Evolutionary conservation across 2,329 filamentous ascomycete species (phyloP).

Genomic region (Fusarium sp.): DNA sequence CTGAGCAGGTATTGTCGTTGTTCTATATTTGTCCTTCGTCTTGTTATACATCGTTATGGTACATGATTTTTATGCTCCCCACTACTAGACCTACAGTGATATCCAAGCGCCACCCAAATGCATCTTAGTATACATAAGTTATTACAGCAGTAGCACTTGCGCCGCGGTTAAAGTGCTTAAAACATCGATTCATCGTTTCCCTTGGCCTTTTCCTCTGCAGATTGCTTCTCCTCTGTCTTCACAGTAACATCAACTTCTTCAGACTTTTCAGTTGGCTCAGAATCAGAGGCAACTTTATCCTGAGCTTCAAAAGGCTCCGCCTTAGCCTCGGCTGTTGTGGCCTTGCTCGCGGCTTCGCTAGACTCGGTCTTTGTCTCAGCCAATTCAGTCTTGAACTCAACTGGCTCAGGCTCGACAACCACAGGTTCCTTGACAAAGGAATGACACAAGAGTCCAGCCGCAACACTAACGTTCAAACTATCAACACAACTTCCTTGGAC

Average conservation of each 20-base stretch:
- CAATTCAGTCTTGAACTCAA: neutral
- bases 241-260: slow-evolving; percentile 3
- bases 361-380: neutral
- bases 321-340: neutral
- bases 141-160: slow-evolving; percentile 12
- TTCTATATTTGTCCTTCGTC: neutral
- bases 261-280: neutral
- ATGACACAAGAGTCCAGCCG: slow-evolving; percentile 79
- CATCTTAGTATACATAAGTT: slow-evolving; percentile 37
- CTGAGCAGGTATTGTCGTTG: neutral
- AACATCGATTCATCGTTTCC: slow-evolving; percentile 23
- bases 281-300: neutral
- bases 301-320: neutral
- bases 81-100: neutral
- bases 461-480: slow-evolving; percentile 93
- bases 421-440: slow-evolving; percentile 66
- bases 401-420: slow-evolving; percentile 16
- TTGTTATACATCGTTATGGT: slow-evolving; percentile 28
- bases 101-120: slow-evolving; percentile 30
- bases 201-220: slow-evolving; percentile 15
- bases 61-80: slow-evolving; percentile 11
- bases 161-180: slow-evolving; percentile 7
- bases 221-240: slow-evolving; percentile 1
- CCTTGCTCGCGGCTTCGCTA: neutral
- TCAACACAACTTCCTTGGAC: slow-evolving; percentile 73